phyloP scores from a whole-genome alignment of 768 basidiomycete genomes.

The Neoboletus magnificus region DNA sequence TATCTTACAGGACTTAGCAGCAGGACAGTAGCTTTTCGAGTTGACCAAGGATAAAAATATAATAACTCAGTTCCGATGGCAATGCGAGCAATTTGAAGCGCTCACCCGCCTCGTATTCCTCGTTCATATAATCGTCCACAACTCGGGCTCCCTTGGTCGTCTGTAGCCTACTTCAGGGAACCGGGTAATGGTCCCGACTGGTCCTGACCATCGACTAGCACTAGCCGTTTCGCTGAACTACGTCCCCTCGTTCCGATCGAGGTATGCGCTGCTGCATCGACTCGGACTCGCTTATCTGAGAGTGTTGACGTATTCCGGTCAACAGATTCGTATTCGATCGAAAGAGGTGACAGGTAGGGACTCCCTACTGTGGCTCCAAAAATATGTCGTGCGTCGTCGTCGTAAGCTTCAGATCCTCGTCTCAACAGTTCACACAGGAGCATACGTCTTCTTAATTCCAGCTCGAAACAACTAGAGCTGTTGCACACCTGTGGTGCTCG shows the following conservation, averaged over 20 bases:
- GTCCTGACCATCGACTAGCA: no score
- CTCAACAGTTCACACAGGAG: conserved; percentile 1
- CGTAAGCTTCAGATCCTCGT: not conserved
- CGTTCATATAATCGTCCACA: not conserved
- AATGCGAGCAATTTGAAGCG: conserved; percentile 2
- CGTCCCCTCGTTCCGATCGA: not conserved
- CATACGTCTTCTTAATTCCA: conserved; percentile 25
- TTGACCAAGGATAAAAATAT: no score
- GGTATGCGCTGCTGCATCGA: not conserved
- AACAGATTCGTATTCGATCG: not conserved
- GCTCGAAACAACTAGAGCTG: conserved; percentile 15
- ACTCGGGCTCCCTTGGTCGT: not conserved
- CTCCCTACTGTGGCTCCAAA: not conserved
- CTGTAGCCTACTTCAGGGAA: not conserved
- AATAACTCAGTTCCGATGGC: no score
- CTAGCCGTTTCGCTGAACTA: no score
- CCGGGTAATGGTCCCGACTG: no score
- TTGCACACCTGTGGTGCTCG: not conserved
- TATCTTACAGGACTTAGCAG: no score
- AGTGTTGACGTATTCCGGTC: not conserved
- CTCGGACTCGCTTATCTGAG: not conserved
- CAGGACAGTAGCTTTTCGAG: no score
- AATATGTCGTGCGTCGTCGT: conserved; percentile 4
- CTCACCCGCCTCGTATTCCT: not conserved
- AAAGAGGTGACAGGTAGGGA: not conserved